Evolutionary conservation across 2,329 filamentous ascomycete genomes (phyloP).

Genomic region (Neonectria coccinea): DNA sequence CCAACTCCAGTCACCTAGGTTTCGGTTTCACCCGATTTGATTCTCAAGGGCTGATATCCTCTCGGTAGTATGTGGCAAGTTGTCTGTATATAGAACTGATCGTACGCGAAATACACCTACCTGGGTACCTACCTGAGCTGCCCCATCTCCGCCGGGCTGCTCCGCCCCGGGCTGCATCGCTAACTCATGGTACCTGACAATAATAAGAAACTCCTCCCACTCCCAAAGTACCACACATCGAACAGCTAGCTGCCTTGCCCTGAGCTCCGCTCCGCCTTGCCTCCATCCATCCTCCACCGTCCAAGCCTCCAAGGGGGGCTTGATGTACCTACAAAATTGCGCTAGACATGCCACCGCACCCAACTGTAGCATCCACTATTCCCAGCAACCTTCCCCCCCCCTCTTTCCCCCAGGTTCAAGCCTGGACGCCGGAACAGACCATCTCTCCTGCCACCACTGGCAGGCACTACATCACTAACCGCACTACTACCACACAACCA

Average conservation of each 20-base stretch:
- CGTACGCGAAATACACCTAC: neutral
- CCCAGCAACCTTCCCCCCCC: constrained; percentile 22
- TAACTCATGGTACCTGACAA: neutral
- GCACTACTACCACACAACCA: constrained; percentile 13
- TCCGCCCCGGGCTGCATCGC: neutral
- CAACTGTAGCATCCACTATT: constrained; percentile 24
- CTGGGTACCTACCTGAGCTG: neutral
- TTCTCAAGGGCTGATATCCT: neutral
- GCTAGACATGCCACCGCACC: constrained; percentile 24
- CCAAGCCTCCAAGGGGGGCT: neutral
- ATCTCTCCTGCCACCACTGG: constrained; percentile 24
- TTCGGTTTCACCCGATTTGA: neutral
- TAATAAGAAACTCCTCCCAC: neutral
- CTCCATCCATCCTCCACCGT: constrained; percentile 3
- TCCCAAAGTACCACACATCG: neutral
- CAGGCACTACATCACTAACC: constrained; percentile 16
- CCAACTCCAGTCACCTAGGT: neutral
- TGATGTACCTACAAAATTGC: constrained; percentile 11
- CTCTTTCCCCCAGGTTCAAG: constrained; percentile 32
- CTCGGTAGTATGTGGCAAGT: neutral
- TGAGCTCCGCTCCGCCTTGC: constrained; percentile 9
- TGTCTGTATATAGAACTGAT: neutral
- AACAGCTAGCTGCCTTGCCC: constrained; percentile 7
- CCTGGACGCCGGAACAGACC: constrained; percentile 25
- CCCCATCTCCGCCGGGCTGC: neutral